These are phyloP conservation scores for Orbilia quercus DNA, from an alignment of 2,329 filamentous ascomycete genomes.

Conservation along the genomic window DNA sequence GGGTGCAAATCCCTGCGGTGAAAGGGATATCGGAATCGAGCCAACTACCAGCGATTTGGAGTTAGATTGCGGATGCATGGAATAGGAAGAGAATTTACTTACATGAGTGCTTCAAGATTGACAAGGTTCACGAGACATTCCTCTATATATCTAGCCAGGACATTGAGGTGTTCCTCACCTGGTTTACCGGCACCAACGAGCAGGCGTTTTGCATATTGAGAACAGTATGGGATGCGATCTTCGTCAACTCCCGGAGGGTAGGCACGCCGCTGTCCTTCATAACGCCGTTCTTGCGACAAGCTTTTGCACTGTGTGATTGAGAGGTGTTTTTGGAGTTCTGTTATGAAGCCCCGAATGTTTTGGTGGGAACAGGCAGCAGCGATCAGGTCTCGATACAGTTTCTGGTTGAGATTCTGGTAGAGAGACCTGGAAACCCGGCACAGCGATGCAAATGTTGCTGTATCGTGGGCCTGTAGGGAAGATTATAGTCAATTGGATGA, in stretches of 20 bases:
- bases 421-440: slow-evolving; percentile 35
- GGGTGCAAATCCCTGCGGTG: slow-evolving; percentile 1
- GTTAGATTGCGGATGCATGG: not conserved
- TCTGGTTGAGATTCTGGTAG: slow-evolving; percentile 24
- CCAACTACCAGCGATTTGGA: slow-evolving; percentile 22
- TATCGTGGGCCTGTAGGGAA: slow-evolving; percentile 19
- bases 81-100: not conserved
- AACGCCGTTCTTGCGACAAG: not conserved
- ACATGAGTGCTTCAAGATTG: slow-evolving; percentile 31
- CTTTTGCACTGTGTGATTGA: slow-evolving; percentile 19
- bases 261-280: not conserved
- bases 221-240: slow-evolving; percentile 20
- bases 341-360: slow-evolving; percentile 26
- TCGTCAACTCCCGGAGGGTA: not conserved
- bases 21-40: slow-evolving; percentile 28
- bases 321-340: slow-evolving; percentile 8
- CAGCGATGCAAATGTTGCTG: slow-evolving; percentile 17
- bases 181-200: slow-evolving; percentile 42
- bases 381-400: slow-evolving; percentile 35
- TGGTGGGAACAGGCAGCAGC: slow-evolving; percentile 20
- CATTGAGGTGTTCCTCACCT: not conserved
- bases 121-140: slow-evolving; percentile 12
- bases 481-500: not conserved
- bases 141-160: slow-evolving; percentile 16
- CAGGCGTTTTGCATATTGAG: slow-evolving; percentile 31